These are phyloP conservation scores for Eurotiales sp. DNA, from an alignment of 2,329 filamentous ascomycete genomes.

Conservation along the genomic window DNA sequence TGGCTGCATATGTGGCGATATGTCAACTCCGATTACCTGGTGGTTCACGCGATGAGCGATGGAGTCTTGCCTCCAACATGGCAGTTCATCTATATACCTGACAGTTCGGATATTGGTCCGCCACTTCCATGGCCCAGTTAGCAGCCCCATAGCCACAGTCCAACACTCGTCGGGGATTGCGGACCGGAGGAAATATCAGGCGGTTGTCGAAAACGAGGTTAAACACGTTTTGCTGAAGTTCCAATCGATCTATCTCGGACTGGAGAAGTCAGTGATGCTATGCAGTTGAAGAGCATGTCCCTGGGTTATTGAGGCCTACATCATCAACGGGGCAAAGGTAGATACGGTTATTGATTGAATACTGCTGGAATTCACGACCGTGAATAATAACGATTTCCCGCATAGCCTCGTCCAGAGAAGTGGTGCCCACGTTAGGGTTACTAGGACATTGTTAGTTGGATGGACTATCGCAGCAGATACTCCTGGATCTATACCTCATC, in stretches of 20 bases:
- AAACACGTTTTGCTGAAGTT: constrained; percentile 61
- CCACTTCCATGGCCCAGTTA: constrained; percentile 67
- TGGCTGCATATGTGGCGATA: constrained; percentile 66
- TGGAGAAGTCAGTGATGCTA: constrained; percentile 30
- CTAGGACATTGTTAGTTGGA: constrained; percentile 29
- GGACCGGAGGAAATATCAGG: constrained; percentile 66
- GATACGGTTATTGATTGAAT: constrained; percentile 60
- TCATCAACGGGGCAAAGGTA: constrained; percentile 70
- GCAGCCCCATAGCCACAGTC: constrained; percentile 72
- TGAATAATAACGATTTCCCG: constrained; percentile 58
- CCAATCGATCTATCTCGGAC: constrained; percentile 66
- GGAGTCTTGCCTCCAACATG: neutral
- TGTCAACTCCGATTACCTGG: constrained; percentile 68
- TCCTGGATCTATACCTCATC: constrained; percentile 25
- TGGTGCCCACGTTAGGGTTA: constrained; percentile 45
- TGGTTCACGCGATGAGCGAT: constrained; percentile 10
- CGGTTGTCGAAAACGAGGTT: constrained; percentile 62
- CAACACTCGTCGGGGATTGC: constrained; percentile 56
- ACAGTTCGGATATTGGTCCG: constrained; percentile 59
- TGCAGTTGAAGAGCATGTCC: neutral
- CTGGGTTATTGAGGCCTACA: constrained; percentile 41
- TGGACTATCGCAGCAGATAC: constrained; percentile 8
- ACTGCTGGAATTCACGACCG: constrained; percentile 64
- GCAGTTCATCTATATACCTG: constrained; percentile 49
- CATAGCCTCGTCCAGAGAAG: constrained; percentile 55